Evolutionary conservation across 2,329 filamentous ascomycete genomes (phyloP).

Genomic region (Pseudogymnoascus sp.): DNA sequence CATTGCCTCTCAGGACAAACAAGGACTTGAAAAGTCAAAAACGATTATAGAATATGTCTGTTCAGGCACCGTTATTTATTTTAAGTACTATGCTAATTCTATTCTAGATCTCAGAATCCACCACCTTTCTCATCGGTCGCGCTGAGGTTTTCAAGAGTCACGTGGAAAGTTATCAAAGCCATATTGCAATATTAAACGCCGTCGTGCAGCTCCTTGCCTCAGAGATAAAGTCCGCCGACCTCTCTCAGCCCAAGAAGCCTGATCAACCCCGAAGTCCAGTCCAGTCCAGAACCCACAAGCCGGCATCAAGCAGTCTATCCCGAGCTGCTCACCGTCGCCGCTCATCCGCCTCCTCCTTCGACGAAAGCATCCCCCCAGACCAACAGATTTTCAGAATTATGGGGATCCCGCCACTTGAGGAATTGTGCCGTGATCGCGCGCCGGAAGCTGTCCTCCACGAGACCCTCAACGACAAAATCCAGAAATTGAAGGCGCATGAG

Average conservation of each 20-base stretch:
- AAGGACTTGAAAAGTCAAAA: conserved; percentile 38
- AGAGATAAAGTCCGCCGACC: conserved; percentile 31
- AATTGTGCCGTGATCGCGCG: conserved; percentile 23
- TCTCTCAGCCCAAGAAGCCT: conserved; percentile 12
- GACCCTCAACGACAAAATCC: conserved; percentile 31
- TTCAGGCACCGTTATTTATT: not conserved
- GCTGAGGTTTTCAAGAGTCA: conserved; percentile 36
- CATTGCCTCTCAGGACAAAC: conserved; percentile 37
- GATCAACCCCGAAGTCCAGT: conserved; percentile 11
- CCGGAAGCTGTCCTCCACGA: conserved; percentile 24
- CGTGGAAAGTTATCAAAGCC: conserved; percentile 39
- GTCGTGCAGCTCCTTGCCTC: conserved; percentile 37
- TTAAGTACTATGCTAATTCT: not conserved
- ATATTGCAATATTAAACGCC: conserved; percentile 34
- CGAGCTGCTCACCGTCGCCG: conserved; percentile 17
- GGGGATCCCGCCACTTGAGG: conserved; percentile 36
- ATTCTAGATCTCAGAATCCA: conserved; percentile 43
- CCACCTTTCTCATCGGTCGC: conserved; percentile 44
- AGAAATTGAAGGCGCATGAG: conserved; percentile 39
- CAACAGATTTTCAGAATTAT: conserved; percentile 41
- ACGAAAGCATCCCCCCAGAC: conserved; percentile 27
- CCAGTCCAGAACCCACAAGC: conserved; percentile 17
- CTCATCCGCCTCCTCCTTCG: conserved; percentile 35
- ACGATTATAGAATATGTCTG: conserved; percentile 46
- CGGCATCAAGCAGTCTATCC: conserved; percentile 23